Base-by-base conservation (phyloP, 2,329 filamentous ascomycete species). In the Pseudocercospora ulei region DNA sequence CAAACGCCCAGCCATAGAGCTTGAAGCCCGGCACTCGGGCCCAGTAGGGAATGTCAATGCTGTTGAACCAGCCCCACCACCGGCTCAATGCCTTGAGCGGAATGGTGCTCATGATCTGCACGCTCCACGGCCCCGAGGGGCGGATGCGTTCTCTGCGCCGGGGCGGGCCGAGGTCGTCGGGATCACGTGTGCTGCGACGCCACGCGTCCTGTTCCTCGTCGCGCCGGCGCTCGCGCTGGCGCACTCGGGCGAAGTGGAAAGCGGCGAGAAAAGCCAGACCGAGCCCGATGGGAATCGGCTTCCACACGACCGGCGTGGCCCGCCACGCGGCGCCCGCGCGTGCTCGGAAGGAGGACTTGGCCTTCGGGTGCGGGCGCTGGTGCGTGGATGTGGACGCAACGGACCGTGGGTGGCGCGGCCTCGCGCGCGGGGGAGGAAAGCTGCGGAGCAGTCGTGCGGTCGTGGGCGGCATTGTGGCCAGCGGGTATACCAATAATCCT, bases 101-200 rank as follows among this genome's bases (percentile, higher is more conserved):
- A 44, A 95, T 67, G 1, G 85, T 93, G 5, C 85, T 92, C 82
- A 95, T 93, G 59, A 95, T 75, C 59, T 87, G 82, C 35, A 95
- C 83, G 57, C 88, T 83, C 80, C 87, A 94, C 61, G 87, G 85
- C 16, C 87, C 87, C 40, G 83, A 82, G 2, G 83, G 85, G 23
- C 82, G 73, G 55, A 93, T 76, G 43, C 78, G 72, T 31, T 73
- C 66, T 46, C 76, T 67, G 55, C 63, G 67, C 46, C 66, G 69
- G 22, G 70, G 71, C 27, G 63, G 61, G 3, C 64, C 65, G 43
- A 45, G 24, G 30, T 48, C 50, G 66, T 73, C 63, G 56, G 70
- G 65, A 18, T 63, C 50, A 27, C 46, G 49, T 17, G 47, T 50
- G 38, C 37, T 48, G 28, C 22, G 35, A 13, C 24, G 47, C 42